Evolutionary conservation across 1,284 basidiomycete genomes (phyloP).

Genomic region (Ganoderma sp.): DNA sequence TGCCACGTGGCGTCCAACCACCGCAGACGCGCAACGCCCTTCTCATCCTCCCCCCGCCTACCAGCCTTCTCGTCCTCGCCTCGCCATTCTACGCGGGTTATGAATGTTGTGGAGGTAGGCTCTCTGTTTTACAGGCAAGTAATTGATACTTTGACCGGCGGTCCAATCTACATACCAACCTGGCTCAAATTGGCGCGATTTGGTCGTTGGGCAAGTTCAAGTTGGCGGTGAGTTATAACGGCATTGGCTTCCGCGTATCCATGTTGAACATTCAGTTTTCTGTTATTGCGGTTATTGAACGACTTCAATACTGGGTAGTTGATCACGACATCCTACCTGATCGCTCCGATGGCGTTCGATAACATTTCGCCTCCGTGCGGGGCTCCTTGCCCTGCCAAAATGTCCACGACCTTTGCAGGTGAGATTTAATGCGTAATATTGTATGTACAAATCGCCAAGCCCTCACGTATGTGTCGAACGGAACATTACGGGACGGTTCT

Average conservation of each 20-base stretch:
- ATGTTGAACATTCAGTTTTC: neutral
- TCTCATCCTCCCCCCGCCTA: too few species aligned
- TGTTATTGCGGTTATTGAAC: neutral
- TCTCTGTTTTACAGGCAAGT: neutral
- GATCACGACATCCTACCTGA: neutral
- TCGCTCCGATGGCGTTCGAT: neutral
- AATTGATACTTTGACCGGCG: neutral
- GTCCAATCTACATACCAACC: neutral
- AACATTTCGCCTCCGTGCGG: neutral
- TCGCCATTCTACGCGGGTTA: neutral
- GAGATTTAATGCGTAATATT: neutral
- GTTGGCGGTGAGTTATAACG: neutral
- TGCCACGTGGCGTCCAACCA: neutral
- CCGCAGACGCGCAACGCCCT: neutral
- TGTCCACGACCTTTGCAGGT: neutral
- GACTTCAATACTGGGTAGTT: neutral
- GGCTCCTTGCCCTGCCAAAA: neutral
- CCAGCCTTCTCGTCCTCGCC: neutral
- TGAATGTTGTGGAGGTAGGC: neutral
- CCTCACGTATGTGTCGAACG: neutral
- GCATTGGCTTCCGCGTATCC: too few species aligned
- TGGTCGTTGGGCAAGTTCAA: neutral
- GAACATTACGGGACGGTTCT: neutral
- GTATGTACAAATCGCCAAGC: neutral
- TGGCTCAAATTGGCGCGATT: neutral